Evolutionary conservation across 2,329 filamentous ascomycete genomes (phyloP).

Genomic region (Sporothrix brunneoviolacea): DNA sequence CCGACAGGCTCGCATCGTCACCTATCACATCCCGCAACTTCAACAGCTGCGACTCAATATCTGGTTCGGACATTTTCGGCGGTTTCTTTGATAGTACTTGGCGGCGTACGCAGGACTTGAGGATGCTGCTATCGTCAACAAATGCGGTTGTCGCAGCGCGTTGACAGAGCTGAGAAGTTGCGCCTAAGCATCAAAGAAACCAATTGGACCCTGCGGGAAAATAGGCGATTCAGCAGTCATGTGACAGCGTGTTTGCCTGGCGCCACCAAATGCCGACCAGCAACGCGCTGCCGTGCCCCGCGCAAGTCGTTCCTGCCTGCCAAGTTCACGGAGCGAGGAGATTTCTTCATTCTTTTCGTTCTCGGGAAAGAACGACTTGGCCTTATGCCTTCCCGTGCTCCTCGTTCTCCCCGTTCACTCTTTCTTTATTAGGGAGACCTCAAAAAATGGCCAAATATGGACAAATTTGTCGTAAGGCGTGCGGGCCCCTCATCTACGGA

Average conservation of each 20-base stretch:
- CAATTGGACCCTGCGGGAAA: background rate
- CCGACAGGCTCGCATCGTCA: no score
- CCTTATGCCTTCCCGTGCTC: background rate
- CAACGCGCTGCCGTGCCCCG: constrained; percentile 8
- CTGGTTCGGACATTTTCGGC: no score
- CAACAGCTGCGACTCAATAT: no score
- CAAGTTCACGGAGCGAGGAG: background rate
- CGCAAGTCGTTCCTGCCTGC: background rate
- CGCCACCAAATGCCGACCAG: background rate
- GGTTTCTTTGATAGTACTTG: no score
- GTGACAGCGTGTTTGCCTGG: constrained; percentile 13
- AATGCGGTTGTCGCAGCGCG: no score
- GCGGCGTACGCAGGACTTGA: no score
- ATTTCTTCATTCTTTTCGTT: background rate
- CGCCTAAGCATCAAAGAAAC: no score
- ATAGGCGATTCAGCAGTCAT: constrained; percentile 11
- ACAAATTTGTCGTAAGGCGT: constrained; percentile 11
- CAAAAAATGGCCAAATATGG: constrained; percentile 9
- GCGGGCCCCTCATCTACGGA: background rate
- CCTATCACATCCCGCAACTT: no score
- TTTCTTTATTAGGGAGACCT: background rate
- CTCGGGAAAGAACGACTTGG: background rate
- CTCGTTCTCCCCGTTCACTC: background rate
- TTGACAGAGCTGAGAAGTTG: no score
- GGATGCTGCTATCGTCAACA: no score